Evolutionary conservation across 2,329 filamentous ascomycete species (phyloP).

Genomic region (Grosmannia clavigera): DNA sequence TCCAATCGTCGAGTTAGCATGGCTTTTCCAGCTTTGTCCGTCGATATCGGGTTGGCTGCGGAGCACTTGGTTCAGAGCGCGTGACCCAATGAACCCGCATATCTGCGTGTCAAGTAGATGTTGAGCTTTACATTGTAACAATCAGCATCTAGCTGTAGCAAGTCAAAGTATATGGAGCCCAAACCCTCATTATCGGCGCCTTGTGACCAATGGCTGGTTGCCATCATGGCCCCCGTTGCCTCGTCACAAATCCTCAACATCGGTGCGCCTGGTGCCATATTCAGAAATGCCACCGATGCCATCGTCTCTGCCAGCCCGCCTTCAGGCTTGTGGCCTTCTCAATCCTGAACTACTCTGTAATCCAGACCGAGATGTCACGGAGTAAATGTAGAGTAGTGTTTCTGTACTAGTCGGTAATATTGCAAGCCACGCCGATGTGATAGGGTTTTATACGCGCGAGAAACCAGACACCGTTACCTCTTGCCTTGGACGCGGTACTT

Average conservation of each 20-base stretch:
- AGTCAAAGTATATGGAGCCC: too few species aligned
- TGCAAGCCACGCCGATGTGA: slow-evolving; percentile 36
- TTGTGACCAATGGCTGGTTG: too few species aligned
- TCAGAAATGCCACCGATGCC: slow-evolving; percentile 21
- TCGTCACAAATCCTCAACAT: slow-evolving; percentile 16
- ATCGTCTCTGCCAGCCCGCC: slow-evolving; percentile 19
- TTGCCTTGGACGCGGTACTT: slow-evolving; percentile 49
- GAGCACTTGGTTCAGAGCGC: too few species aligned
- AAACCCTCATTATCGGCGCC: too few species aligned
- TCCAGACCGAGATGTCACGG: slow-evolving; percentile 34
- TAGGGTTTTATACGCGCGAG: slow-evolving; percentile 41
- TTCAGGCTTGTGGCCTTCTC: slow-evolving; percentile 19
- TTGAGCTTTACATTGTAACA: not conserved
- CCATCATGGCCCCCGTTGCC: slow-evolving; percentile 7
- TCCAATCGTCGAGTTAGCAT: not conserved
- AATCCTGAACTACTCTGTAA: slow-evolving; percentile 33
- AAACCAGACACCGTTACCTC: slow-evolving; percentile 53
- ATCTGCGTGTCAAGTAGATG: not conserved
- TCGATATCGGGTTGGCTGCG: too few species aligned
- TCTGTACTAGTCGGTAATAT: slow-evolving; percentile 45
- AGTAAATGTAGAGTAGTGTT: slow-evolving; percentile 29
- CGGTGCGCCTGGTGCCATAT: slow-evolving; percentile 25
- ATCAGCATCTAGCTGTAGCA: not conserved
- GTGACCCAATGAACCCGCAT: too few species aligned
- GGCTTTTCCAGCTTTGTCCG: not conserved